Percentiles rank a stretch among this genome's conserved stretches.
phyloP scores from a whole-genome alignment of 768 basidiomycete genomes.

The Naganishia onofrii region DNA sequence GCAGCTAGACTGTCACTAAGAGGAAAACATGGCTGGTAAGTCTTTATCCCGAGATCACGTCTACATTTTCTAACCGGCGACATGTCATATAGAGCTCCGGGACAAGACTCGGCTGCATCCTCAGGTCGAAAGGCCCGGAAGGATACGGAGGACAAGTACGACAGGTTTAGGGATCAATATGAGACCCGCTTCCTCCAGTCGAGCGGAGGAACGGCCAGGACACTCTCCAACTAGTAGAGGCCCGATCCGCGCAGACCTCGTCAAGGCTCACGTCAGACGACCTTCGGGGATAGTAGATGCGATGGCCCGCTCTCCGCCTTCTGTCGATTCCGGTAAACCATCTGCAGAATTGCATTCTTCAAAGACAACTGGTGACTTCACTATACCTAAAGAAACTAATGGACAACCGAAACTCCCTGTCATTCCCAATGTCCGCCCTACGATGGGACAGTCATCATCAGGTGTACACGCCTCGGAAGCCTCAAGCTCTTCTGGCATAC shows the following conservation, averaged over 20 bases:
- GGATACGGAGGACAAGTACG: not conserved
- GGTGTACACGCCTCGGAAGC: not conserved
- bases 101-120: not conserved
- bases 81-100: not conserved
- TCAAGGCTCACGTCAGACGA: not conserved
- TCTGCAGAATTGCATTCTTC: conserved; percentile 1
- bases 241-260: not conserved
- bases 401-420: not conserved
- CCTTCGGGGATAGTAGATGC: conserved; percentile 18
- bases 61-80: not conserved
- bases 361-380: not conserved
- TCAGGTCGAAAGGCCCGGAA: not conserved
- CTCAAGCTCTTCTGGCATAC: not conserved
- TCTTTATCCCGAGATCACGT: not conserved
- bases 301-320: conserved; percentile 11
- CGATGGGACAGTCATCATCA: not conserved
- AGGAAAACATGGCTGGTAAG: not conserved
- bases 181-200: not conserved
- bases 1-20: not conserved
- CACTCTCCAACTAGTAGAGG: not conserved
- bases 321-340: not conserved
- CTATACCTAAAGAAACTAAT: not conserved
- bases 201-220: not conserved
- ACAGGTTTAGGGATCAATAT: not conserved
- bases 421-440: not conserved